Conservation (phyloP, 1,139 yeast genomes). For the Hansenula sp. region DNA sequence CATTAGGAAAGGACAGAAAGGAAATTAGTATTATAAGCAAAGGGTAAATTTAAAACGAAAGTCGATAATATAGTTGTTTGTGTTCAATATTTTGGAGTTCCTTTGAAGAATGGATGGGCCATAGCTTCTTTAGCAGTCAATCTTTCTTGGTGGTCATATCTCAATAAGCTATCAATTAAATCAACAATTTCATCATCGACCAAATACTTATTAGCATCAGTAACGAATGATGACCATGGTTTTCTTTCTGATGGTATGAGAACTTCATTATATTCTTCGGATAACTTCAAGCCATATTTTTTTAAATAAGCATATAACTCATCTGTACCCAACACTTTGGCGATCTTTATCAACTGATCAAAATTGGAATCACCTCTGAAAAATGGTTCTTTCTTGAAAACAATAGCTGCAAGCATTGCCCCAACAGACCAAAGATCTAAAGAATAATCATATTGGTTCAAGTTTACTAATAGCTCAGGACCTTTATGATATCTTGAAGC, state of each 20-base stretch:
- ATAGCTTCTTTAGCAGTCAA: constrained; percentile 94
- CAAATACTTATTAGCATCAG: constrained; percentile 66
- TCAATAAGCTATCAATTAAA: constrained; percentile 74
- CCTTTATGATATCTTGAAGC: constrained; percentile 98
- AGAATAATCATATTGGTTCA: constrained; percentile 90
- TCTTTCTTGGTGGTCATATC: constrained; percentile 93
- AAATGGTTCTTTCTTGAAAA: constrained; percentile 94
- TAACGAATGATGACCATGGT: constrained; percentile 86
- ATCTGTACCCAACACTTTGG: constrained; percentile 88
- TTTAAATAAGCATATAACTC: constrained; percentile 69
- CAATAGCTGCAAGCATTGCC: constrained; percentile 96
- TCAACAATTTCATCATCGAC: constrained; percentile 74
- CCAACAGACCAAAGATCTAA: constrained; percentile 97
- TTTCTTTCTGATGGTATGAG: constrained; percentile 75
- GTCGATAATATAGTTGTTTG: too few relatives aligned
- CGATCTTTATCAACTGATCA: constrained; percentile 94
- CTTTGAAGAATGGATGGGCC: constrained; percentile 68
- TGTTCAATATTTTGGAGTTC: constrained; percentile 2
- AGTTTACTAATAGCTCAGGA: constrained; percentile 92
- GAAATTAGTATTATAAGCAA: background rate
- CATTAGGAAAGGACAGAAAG: background rate
- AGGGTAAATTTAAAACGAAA: too few relatives aligned
- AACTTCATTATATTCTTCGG: constrained; percentile 75
- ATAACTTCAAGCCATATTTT: constrained; percentile 73
- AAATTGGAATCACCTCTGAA: constrained; percentile 96